These are phyloP conservation scores for Rhododendron vialii DNA, from an alignment of 148 eudicot species.

Conservation along the genomic window DNA sequence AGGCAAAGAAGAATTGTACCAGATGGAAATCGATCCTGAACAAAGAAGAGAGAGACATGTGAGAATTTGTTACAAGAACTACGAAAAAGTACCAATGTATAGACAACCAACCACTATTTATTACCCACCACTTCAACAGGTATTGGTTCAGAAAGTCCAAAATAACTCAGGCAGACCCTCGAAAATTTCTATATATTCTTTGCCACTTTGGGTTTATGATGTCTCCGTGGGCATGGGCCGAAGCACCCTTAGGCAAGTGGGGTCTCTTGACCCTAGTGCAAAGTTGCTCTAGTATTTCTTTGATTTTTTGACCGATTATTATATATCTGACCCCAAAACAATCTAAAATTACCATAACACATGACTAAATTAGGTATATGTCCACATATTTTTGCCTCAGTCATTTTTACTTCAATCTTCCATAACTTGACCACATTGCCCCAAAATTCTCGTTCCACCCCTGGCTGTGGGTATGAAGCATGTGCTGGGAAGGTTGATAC, in stretches of 20 bases:
- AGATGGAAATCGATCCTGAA: constrained; percentile 87
- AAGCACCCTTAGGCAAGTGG: neutral
- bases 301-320: neutral
- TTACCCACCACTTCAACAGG: neutral
- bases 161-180: neutral
- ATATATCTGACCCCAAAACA: neutral
- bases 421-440: neutral
- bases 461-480: neutral
- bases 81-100: neutral
- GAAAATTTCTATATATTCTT: neutral
- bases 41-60: constrained; percentile 14
- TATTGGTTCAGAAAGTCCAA: neutral
- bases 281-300: neutral
- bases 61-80: constrained; percentile 16
- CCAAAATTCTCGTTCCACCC: neutral
- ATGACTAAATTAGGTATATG: neutral
- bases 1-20: constrained; percentile 84
- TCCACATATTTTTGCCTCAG: neutral
- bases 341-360: neutral
- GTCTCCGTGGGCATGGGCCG: neutral
- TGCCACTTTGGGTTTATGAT: neutral
- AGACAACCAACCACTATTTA: neutral
- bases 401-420: neutral
- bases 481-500: neutral
- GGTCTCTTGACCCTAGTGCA: neutral